These are phyloP conservation scores for Phyllachora maydis DNA, from an alignment of 2,329 filamentous ascomycete species.

Conservation along the genomic window DNA sequence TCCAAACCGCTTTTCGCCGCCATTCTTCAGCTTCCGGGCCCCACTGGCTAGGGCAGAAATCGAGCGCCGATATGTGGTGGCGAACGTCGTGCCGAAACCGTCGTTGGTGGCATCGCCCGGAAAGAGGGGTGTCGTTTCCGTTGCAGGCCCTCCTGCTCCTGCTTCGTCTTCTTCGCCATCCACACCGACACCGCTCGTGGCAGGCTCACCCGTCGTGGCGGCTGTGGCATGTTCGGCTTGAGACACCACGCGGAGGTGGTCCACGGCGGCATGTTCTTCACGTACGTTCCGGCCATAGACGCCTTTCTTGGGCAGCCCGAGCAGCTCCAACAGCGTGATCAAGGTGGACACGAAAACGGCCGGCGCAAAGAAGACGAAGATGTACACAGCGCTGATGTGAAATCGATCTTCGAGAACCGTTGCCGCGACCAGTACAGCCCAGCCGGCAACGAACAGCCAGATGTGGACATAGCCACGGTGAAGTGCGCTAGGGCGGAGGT, in stretches of 20 bases:
- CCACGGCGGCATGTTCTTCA: conserved; percentile 22
- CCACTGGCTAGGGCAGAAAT: conserved; percentile 12
- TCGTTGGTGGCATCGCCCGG: conserved; percentile 6
- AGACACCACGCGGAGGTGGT: conserved; percentile 8
- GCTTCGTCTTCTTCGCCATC: conserved; percentile 13
- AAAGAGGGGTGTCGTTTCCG: conserved; percentile 31
- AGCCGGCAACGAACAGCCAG: conserved; percentile 66
- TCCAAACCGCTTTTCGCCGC: conserved; percentile 26
- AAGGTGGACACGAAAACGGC: conserved; percentile 54
- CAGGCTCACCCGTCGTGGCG: conserved; percentile 16
- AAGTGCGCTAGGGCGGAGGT: conserved; percentile 66
- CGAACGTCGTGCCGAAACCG: conserved; percentile 26
- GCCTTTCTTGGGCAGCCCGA: conserved; percentile 52
- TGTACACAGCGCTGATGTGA: conserved; percentile 57
- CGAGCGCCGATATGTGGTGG: conserved; percentile 31
- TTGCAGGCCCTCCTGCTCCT: conserved; percentile 17
- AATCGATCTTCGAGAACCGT: conserved; percentile 61
- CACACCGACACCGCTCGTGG: conserved; percentile 6
- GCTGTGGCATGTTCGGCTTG: conserved; percentile 12
- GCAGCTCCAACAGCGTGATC: conserved; percentile 62
- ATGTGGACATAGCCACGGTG: conserved; percentile 63
- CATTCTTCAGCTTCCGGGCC: conserved; percentile 6
- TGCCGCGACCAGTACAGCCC: conserved; percentile 48
- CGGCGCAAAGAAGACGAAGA: conserved; percentile 61
- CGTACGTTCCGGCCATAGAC: conserved; percentile 41